phyloP scores from a whole-genome alignment of 2,329 filamentous ascomycete species.

The Monosporascus sp. region DNA sequence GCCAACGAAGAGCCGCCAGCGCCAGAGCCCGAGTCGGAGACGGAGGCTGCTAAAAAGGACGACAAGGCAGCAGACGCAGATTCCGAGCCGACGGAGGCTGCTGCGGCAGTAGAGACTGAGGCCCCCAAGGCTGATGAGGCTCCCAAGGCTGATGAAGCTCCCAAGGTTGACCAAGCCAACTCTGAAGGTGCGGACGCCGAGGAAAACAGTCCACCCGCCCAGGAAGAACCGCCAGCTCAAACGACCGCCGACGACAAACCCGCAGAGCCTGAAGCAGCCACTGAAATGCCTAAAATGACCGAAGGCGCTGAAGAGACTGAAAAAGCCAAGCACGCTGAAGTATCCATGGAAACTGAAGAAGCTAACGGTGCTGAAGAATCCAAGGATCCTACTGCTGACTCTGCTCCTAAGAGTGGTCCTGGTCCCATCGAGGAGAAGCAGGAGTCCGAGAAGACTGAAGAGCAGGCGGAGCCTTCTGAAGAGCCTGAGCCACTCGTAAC shows the following conservation, averaged over 20 bases:
- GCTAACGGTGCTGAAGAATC: not conserved
- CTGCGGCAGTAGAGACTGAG: not conserved
- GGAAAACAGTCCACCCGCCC: not conserved
- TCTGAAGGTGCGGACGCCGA: constrained; percentile 4
- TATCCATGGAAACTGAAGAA: not conserved
- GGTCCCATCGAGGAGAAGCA: not conserved
- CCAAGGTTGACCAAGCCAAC: not conserved
- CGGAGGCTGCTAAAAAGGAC: not conserved
- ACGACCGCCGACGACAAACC: not conserved
- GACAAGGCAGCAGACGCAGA: not conserved
- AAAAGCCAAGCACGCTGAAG: not conserved
- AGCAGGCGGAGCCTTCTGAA: not conserved
- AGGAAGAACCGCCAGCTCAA: not conserved
- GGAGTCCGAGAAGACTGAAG: not conserved
- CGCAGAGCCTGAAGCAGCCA: not conserved
- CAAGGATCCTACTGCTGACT: not conserved
- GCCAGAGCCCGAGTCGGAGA: not conserved
- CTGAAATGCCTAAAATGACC: not conserved
- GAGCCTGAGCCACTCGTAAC: not conserved
- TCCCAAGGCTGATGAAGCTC: not conserved
- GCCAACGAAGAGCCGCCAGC: not conserved
- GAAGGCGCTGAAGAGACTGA: not conserved
- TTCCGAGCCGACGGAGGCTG: not conserved
- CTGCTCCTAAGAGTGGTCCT: not conserved
- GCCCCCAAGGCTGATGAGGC: not conserved